phyloP scores from a whole-genome alignment of 1,284 basidiomycete genomes.

The Peniophora sp. region DNA sequence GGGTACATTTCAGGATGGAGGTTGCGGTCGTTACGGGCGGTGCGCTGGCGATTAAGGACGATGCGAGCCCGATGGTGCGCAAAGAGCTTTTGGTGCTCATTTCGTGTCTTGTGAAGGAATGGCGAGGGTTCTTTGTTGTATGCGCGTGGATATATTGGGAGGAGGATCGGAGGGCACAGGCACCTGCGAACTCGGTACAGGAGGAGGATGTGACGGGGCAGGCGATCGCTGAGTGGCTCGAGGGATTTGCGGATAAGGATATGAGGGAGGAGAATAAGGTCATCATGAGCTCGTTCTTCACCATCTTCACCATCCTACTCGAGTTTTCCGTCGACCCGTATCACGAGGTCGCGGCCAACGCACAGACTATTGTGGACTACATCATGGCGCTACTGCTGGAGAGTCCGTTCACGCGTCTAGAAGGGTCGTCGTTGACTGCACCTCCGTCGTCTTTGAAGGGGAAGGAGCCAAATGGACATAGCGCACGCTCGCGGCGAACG shows the following conservation, averaged over 20 bases:
- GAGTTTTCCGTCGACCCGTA: conserved; percentile 93
- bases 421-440: conserved; percentile 51
- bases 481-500: conserved; percentile 37
- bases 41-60: conserved; percentile 79
- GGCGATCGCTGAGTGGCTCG: conserved; percentile 76
- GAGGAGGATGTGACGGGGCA: conserved; percentile 63
- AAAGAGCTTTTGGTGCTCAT: conserved; percentile 92
- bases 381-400: conserved; percentile 85
- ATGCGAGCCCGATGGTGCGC: conserved; percentile 93
- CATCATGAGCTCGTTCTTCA: conserved; percentile 84
- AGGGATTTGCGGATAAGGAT: conserved; percentile 60
- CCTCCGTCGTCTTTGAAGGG: conserved; percentile 34
- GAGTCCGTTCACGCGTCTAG: conserved; percentile 75
- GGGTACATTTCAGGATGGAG: conserved; percentile 74
- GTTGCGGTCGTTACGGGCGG: conserved; percentile 73
- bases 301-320: conserved; percentile 84
- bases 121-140: conserved; percentile 92
- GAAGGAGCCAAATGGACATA: conserved; percentile 13
- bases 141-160: conserved; percentile 97
- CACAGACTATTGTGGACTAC: conserved; percentile 90
- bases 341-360: conserved; percentile 85
- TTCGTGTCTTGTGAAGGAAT: conserved; percentile 91
- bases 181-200: conserved; percentile 21
- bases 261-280: conserved; percentile 77
- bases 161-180: conserved; percentile 60